Percentiles rank a stretch among this genome's conserved stretches.
phyloP scores from a whole-genome alignment of 306 rosid species.

The Trifolium repens region DNA sequence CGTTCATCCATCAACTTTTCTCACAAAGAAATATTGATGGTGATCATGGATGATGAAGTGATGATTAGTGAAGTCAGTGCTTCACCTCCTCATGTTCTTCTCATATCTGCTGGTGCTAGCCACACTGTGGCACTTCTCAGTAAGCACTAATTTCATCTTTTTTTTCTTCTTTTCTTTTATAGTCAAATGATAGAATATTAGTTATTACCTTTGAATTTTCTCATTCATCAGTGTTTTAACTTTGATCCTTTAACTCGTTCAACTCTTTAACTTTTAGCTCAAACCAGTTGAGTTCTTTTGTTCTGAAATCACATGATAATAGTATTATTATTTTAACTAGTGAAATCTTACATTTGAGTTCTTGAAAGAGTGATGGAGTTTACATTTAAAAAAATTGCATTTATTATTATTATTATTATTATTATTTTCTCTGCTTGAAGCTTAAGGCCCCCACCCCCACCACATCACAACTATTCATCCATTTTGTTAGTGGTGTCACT shows the following conservation, averaged over 20 bases:
- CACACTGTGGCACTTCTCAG: slow-evolving; percentile 91
- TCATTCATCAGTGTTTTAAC: too few species aligned
- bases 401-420: too few species aligned
- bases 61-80: slow-evolving; percentile 44
- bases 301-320: neutral
- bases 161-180: neutral
- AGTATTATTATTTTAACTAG: neutral
- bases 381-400: neutral
- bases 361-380: neutral
- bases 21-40: neutral
- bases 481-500: neutral
- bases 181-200: neutral
- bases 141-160: slow-evolving; percentile 41
- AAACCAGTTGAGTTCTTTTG: too few species aligned
- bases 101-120: slow-evolving; percentile 92
- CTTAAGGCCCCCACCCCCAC: neutral
- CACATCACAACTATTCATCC: neutral
- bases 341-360: neutral
- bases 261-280: neutral
- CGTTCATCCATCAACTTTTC: neutral
- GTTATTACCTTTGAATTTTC: too few species aligned
- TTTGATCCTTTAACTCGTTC: neutral
- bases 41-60: slow-evolving; percentile 54
- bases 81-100: slow-evolving; percentile 68
- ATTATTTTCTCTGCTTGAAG: neutral